These are phyloP conservation scores for Diaporthe sp. DNA, from an alignment of 2,329 filamentous ascomycete genomes.

Conservation along the genomic window DNA sequence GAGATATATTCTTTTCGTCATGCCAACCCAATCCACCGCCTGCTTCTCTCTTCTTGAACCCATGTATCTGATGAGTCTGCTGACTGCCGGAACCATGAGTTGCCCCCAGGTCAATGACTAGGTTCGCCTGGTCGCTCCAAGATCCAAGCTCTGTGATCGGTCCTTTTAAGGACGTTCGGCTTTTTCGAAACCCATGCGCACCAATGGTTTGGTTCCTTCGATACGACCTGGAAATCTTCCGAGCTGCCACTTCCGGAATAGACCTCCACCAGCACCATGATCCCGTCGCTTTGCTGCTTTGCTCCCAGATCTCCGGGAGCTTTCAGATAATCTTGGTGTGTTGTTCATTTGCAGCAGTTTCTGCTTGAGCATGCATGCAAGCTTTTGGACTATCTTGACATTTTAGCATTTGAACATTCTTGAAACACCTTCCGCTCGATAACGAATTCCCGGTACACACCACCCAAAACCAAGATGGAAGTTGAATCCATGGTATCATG, in stretches of 20 bases:
- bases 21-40: not conserved
- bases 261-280: slow-evolving; percentile 6
- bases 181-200: slow-evolving; percentile 12
- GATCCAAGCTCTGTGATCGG: slow-evolving; percentile 3
- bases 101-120: not conserved
- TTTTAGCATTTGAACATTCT: not conserved
- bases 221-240: slow-evolving; percentile 9
- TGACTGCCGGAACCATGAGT: slow-evolving; percentile 18
- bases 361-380: not conserved
- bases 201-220: slow-evolving; percentile 22
- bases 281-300: not conserved
- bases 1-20: not conserved
- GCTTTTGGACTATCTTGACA: not conserved
- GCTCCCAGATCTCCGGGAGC: slow-evolving; percentile 9
- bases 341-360: not conserved
- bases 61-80: not conserved
- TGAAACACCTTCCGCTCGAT: not conserved
- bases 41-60: not conserved
- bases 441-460: not conserved
- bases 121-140: not conserved
- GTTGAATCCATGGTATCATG: slow-evolving; percentile 42
- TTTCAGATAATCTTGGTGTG: not conserved
- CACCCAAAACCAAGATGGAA: slow-evolving; percentile 38
- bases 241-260: slow-evolving; percentile 32
- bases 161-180: slow-evolving; percentile 6